A percentile compares a stretch with the other conserved stretches of the same genome.
phyloP scores from a whole-genome alignment of 2,329 filamentous ascomycete species.

The Pestalotiopsis sp. region DNA sequence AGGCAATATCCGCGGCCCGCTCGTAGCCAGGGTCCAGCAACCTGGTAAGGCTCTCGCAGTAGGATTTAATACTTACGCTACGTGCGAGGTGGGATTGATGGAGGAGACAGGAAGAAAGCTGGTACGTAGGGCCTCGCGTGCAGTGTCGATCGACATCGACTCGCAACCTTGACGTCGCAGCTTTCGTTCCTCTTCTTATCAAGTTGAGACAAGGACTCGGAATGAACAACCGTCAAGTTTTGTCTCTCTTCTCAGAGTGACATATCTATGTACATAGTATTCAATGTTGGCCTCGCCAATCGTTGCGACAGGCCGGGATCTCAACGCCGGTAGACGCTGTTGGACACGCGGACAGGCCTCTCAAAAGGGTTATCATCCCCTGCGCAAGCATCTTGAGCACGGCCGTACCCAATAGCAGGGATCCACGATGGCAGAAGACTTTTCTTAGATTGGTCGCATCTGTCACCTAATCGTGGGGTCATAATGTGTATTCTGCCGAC shows the following conservation, averaged over 20 bases:
- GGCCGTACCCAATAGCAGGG: constrained; percentile 3
- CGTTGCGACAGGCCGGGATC: neutral
- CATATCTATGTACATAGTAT: neutral
- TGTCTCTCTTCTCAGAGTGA: neutral
- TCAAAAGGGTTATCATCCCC: constrained; percentile 2
- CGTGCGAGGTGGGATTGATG: no score
- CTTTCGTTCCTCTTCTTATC: neutral
- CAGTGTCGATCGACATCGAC: neutral
- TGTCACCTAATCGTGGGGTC: neutral
- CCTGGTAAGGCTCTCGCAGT: neutral
- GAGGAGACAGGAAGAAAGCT: neutral
- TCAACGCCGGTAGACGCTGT: neutral
- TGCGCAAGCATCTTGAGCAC: neutral
- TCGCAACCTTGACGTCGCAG: neutral
- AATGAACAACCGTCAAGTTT: neutral
- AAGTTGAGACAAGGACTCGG: neutral
- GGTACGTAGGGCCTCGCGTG: neutral
- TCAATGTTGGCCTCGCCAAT: neutral
- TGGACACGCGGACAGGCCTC: constrained; percentile 1
- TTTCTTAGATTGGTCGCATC: neutral
- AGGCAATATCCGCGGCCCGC: neutral
- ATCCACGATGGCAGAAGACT: constrained; percentile 1
- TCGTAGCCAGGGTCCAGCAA: neutral
- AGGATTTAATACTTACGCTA: no score
- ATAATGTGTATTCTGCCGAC: neutral